Evolutionary conservation across 768 basidiomycete genomes (phyloP), one percentile per base, ranked within the genome.

Genomic region (Hysterangium stoloniferum): DNA sequence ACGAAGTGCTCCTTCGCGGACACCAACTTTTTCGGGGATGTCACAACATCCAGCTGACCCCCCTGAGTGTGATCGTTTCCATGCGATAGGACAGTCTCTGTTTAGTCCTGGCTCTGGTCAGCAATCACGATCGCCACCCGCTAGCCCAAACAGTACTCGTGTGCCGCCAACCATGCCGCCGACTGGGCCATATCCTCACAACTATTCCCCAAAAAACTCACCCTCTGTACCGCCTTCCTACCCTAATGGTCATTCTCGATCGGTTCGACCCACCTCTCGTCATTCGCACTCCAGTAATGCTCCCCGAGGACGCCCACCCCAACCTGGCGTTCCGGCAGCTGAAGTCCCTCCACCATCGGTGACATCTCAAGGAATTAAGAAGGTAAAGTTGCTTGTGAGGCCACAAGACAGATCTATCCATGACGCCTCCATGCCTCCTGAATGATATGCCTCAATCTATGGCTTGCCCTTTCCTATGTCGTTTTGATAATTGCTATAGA

Each of bases 351-450:
- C 37, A 7, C 34, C 37, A 37, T 50, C 48, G 2, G 37, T 28
- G 25, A 28, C 37, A 28, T 38, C 48, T 12, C 48, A 50, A 50
- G 38, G 24, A 4, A 50, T 50, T 28, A 25, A 29, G 35, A 50
- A 50, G n/a, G 34, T 40, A 19, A 50, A 50, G 28, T 31, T 50
- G 13, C 12, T 50, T 20, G 48, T 50, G 19, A 50, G 27, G 15
- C 47, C 47, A 17, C 47, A 50, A 42, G 48, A 42, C 17, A 28
- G 28, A 25, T 38, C 22, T 7, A 19, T 27, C 4, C 11, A 3
- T 28, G 48, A 41, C 11, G 19, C 37, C 27, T 9, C 22, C 12
- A 40, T 41, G 40, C 29, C 37, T 40, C 37, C 28, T 42, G 48
- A 40, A 50, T 38, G 35, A 38, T 50, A 29, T 38, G 34, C 11